Conservation (phyloP, 768 basidiomycete genomes). For the Panaeolus cyanescens region DNA sequence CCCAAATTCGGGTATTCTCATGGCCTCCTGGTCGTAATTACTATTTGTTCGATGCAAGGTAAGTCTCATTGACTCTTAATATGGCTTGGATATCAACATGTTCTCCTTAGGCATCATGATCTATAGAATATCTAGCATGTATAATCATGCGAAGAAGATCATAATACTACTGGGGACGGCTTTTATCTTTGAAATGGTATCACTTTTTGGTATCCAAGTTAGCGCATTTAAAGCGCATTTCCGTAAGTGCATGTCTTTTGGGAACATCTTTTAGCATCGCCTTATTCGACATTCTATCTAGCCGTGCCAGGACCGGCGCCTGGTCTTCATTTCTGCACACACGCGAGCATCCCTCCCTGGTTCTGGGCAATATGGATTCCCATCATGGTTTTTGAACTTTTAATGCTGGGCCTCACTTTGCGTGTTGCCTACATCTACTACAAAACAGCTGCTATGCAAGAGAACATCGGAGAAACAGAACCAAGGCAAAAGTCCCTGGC, state of each 20-base stretch:
- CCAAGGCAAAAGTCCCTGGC: conserved; percentile 1
- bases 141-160: not conserved
- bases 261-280: not conserved
- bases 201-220: not conserved
- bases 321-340: not conserved
- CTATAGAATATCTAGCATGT: conserved; percentile 4
- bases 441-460: not conserved
- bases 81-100: not conserved
- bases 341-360: not conserved
- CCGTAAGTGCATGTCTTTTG: not conserved
- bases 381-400: not conserved
- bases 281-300: not conserved
- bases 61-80: not conserved
- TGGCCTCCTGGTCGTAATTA: not conserved
- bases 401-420: not conserved
- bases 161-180: not conserved
- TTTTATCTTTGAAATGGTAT: not conserved
- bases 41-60: not conserved
- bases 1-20: not conserved
- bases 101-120: not conserved
- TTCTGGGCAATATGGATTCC: not conserved
- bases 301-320: not conserved
- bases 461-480: not conserved
- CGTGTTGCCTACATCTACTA: not conserved
- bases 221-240: not conserved